phyloP scores from a whole-genome alignment of 257 asterid genomes.

The Osmanthus fragrans region DNA sequence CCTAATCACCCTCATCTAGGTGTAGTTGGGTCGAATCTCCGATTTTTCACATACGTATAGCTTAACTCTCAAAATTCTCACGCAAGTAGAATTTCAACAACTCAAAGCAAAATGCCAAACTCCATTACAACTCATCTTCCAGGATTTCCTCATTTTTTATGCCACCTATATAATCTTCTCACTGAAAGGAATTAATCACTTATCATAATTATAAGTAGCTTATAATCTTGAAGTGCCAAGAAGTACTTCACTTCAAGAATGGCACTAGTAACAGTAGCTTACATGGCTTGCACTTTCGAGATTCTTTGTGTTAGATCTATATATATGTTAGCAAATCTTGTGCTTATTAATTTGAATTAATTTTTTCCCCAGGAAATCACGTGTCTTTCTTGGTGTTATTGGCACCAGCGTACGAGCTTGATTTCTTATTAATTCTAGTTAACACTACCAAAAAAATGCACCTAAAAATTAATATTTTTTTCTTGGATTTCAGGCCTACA shows the following conservation, averaged over 20 bases:
- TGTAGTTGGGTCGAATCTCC: too few species aligned
- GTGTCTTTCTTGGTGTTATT: constrained; percentile 84
- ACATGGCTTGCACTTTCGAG: constrained; percentile 52
- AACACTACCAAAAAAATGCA: too few species aligned
- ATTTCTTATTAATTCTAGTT: neutral
- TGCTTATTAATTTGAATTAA: neutral
- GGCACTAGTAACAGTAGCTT: constrained; percentile 27
- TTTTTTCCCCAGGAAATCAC: constrained; percentile 44
- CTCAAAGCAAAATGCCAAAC: constrained; percentile 29
- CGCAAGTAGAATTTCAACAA: constrained; percentile 20
- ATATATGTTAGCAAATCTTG: neutral
- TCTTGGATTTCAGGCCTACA: constrained; percentile 54
- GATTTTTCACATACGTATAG: neutral
- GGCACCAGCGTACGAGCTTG: constrained; percentile 60
- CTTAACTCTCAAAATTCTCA: neutral
- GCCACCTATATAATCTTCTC: too few species aligned
- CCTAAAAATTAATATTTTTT: neutral
- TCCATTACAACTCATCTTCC: constrained; percentile 16
- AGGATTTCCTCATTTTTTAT: constrained; percentile 18
- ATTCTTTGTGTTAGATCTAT: constrained; percentile 33
- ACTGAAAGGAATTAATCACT: too few species aligned
- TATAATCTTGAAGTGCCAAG: constrained; percentile 24
- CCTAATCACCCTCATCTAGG: too few species aligned
- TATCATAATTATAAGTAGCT: too few species aligned
- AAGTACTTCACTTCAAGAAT: constrained; percentile 41